phyloP scores from a whole-genome alignment of 2,329 filamentous ascomycete species.

The Karstenula rhodostoma region DNA sequence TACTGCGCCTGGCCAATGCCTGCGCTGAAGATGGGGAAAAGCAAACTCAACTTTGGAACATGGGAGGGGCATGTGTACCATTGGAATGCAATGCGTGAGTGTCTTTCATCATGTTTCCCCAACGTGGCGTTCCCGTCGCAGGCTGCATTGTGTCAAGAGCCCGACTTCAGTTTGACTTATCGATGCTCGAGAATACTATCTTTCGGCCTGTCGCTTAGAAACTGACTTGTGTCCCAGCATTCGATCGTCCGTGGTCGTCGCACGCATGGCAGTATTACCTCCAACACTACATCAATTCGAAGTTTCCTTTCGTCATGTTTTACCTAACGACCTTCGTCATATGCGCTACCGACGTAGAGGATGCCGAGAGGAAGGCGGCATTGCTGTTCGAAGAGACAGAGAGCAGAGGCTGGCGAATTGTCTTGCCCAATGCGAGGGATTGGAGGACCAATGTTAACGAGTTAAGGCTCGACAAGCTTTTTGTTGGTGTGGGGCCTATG shows the following conservation, averaged over 20 bases:
- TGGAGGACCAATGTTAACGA: constrained; percentile 31
- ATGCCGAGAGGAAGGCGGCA: constrained; percentile 26
- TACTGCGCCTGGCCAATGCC: constrained; percentile 46
- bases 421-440: constrained; percentile 23
- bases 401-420: constrained; percentile 32
- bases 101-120: not conserved
- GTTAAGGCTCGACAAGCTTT: constrained; percentile 31
- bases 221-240: constrained; percentile 22
- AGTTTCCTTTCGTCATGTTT: constrained; percentile 37
- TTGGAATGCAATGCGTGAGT: constrained; percentile 42
- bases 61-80: constrained; percentile 42
- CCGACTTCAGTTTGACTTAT: not conserved
- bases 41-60: constrained; percentile 32
- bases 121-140: not conserved
- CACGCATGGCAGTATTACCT: constrained; percentile 44
- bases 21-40: constrained; percentile 29
- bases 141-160: not conserved
- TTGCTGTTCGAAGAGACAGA: constrained; percentile 33
- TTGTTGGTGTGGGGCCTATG: constrained; percentile 28
- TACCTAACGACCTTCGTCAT: constrained; percentile 41
- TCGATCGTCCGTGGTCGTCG: constrained; percentile 37
- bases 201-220: not conserved
- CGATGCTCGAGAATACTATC: not conserved
- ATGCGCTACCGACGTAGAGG: constrained; percentile 26
- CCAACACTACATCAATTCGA: constrained; percentile 39